Evolutionary conservation across 2,329 filamentous ascomycete genomes (phyloP).

Genomic region (Xylaria sp.): DNA sequence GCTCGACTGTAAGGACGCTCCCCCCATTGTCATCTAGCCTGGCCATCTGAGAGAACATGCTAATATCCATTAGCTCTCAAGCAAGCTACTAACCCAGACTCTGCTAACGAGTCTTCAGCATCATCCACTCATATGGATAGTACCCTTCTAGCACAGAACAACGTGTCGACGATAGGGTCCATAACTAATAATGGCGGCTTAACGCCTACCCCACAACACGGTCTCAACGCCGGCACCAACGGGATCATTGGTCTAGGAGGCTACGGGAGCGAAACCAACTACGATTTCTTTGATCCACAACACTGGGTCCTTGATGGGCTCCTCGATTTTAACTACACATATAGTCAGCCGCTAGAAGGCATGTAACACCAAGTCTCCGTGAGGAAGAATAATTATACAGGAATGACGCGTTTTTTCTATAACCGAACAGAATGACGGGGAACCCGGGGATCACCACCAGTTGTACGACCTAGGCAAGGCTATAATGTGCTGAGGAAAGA

Average conservation of each 20-base stretch:
- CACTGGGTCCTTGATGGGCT: slow-evolving; percentile 94
- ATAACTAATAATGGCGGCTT: slow-evolving; percentile 63
- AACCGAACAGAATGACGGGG: slow-evolving; percentile 19
- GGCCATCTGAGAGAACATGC: slow-evolving; percentile 47
- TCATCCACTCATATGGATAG: slow-evolving; percentile 73
- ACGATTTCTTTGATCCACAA: slow-evolving; percentile 91
- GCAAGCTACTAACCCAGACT: slow-evolving; percentile 87
- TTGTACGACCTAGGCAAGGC: slow-evolving; percentile 35
- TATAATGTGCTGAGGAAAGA: slow-evolving; percentile 35
- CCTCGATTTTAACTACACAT: slow-evolving; percentile 80
- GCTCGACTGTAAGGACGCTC: slow-evolving; percentile 71
- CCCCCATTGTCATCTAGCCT: slow-evolving; percentile 45
- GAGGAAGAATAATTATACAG: slow-evolving; percentile 9
- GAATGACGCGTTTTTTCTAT: slow-evolving; percentile 2
- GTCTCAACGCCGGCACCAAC: slow-evolving; percentile 57
- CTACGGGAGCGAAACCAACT: slow-evolving; percentile 73
- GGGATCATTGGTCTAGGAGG: slow-evolving; percentile 63
- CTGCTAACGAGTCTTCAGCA: slow-evolving; percentile 76
- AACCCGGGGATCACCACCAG: slow-evolving; percentile 23
- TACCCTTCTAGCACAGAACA: slow-evolving; percentile 65
- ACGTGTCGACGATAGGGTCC: slow-evolving; percentile 60
- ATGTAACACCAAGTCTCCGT: slow-evolving; percentile 51
- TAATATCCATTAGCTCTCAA: slow-evolving; percentile 72
- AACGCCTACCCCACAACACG: slow-evolving; percentile 61
- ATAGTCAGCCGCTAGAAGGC: slow-evolving; percentile 64